Evolutionary conservation across 2,329 filamentous ascomycete genomes (phyloP), one percentile per base, ranked within the genome.

Genomic region (Aspergillus sp.): DNA sequence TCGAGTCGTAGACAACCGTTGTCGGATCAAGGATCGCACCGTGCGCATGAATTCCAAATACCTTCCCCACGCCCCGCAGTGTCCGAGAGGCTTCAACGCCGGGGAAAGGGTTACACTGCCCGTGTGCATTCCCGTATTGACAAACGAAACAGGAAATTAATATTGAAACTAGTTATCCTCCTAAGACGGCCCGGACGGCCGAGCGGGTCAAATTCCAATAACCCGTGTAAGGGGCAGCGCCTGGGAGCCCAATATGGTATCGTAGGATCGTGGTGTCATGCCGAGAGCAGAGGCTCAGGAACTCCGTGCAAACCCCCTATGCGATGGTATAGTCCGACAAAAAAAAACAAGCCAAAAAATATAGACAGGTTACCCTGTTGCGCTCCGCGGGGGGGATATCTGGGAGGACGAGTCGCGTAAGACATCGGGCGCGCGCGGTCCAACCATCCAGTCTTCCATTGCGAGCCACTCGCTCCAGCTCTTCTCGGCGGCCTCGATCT

Each of bases 391-490:
- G 33, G 50, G 50, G 15, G 57, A 57, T 15, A 45, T 44, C 17
- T 54, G 52, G 19, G 60, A 61, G 3, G 54, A 56, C 3, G 57
- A 58, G 31, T 61, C 60, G 27, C 51, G 49, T 14, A 63, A 46
- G 4, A 45, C 44, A 41, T 69, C 67, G 5, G 81, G 82, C 19
- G 80, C 80, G 40, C 84, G 68, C 1, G 84, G 82, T 2, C 88
- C 88, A n/a, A 95, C 67, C 86, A 94, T 93, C 89, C 89, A 96
- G 58, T 95, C 89, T 59, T 94, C 86, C 85, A 95, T 93, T 8
- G 85, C 85, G 19, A 95, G 66, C 89, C 89, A 96, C 50, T 89
- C 80, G 54, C 86, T 93, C 91, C 91, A 98, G 38, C 72, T 78
- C 40, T 74, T 72, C 63, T 96, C 89, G 0, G 88, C 88, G 10